Conservation (phyloP, 164 flowering plant genomes). For the Vitis labrusca region DNA sequence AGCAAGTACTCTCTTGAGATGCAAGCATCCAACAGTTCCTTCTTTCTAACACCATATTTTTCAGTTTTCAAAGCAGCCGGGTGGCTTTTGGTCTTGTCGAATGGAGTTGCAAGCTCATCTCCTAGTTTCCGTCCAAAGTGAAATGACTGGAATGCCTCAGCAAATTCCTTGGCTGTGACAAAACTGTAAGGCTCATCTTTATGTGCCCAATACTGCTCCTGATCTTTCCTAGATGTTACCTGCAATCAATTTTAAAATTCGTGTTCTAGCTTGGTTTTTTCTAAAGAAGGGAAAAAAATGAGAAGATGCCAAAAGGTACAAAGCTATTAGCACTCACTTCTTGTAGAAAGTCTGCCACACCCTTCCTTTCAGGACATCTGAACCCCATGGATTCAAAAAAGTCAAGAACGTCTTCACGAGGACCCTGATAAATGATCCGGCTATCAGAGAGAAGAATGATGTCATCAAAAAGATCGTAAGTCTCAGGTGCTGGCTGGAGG, state of each 20-base stretch:
- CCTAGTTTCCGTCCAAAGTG: slow-evolving; percentile 22
- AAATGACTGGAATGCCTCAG: slow-evolving; percentile 29
- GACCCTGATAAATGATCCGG: slow-evolving; percentile 72
- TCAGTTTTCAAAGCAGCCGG: slow-evolving; percentile 41
- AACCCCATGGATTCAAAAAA: slow-evolving; percentile 72
- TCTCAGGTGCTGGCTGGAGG: slow-evolving; percentile 91
- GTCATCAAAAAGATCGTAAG: slow-evolving; percentile 71
- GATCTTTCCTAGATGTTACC: slow-evolving; percentile 61
- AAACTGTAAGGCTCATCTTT: slow-evolving; percentile 28
- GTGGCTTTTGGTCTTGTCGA: slow-evolving; percentile 31
- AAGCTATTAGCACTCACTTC: slow-evolving; percentile 38
- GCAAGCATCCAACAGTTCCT: slow-evolving; percentile 58
- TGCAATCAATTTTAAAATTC: background rate
- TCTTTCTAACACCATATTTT: slow-evolving; percentile 47
- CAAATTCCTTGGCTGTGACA: slow-evolving; percentile 30
- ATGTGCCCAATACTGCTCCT: slow-evolving; percentile 36
- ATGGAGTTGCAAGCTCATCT: slow-evolving; percentile 35
- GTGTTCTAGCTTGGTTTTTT: no score
- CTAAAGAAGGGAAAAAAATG: no score
- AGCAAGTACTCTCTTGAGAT: slow-evolving; percentile 51
- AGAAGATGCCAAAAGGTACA: no score
- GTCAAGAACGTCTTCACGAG: slow-evolving; percentile 64
- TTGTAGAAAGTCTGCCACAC: slow-evolving; percentile 71
- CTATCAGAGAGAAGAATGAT: slow-evolving; percentile 77
- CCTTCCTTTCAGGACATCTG: slow-evolving; percentile 69